phyloP scores from a whole-genome alignment of 768 basidiomycete genomes.

The Cystobasidium ongulense region DNA sequence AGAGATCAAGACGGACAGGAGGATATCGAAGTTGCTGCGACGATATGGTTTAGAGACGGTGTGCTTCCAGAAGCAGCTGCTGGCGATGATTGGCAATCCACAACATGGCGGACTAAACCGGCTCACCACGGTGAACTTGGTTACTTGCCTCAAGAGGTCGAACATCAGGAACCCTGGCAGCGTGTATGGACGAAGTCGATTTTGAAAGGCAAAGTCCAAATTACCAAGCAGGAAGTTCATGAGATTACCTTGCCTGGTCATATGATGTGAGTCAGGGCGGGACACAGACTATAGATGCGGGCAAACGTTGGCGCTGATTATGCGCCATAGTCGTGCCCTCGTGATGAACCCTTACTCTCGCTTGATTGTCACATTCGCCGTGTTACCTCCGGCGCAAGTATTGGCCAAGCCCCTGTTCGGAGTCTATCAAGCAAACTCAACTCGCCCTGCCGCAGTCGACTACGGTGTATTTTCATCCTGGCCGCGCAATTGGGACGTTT shows the following conservation, averaged over 20 bases:
- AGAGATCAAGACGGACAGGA: not conserved
- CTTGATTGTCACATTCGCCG: not conserved
- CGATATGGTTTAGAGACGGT: not conserved
- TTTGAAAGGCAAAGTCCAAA: not conserved
- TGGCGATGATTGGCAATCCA: not conserved
- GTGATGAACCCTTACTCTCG: not conserved
- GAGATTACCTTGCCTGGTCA: not conserved
- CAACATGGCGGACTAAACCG: not conserved
- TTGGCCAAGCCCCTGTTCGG: not conserved
- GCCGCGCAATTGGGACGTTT: not conserved
- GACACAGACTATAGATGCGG: not conserved
- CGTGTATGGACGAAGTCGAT: not conserved
- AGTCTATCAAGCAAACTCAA: not conserved
- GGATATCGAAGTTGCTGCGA: not conserved
- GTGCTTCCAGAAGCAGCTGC: not conserved
- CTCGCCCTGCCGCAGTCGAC: not conserved
- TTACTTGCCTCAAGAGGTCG: not conserved
- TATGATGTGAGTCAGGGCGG: not conserved
- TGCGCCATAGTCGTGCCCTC: not conserved
- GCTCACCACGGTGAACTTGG: not conserved
- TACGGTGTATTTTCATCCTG: not conserved
- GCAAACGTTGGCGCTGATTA: not conserved
- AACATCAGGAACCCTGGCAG: not conserved
- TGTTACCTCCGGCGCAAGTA: not conserved
- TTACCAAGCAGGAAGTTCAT: not conserved